Evolutionary conservation across 192 early-diverging fungal species (phyloP).

Genomic region (Geranomyces variabilis): DNA sequence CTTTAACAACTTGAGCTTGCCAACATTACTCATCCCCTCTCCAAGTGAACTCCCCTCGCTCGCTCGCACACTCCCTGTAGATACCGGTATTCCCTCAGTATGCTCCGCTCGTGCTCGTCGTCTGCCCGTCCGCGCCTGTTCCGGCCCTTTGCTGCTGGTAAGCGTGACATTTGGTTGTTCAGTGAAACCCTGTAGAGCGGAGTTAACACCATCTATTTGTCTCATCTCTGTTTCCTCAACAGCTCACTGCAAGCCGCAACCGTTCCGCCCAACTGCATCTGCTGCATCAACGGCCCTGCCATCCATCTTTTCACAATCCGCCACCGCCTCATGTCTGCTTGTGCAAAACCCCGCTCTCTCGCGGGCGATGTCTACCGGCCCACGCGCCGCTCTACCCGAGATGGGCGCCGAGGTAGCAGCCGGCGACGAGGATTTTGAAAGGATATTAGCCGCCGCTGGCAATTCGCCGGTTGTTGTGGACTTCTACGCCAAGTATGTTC

Average conservation of each 20-base stretch:
- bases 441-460: constrained; percentile 59
- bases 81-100: no score
- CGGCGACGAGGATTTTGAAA: constrained; percentile 60
- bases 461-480: constrained; percentile 75
- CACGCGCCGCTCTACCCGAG: not conserved
- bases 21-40: no score
- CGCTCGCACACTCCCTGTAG: no score
- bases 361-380: not conserved
- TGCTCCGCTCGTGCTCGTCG: not conserved
- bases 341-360: not conserved
- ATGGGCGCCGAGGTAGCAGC: constrained; percentile 61
- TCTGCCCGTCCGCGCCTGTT: not conserved
- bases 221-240: not conserved
- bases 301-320: not conserved
- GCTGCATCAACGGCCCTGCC: not conserved
- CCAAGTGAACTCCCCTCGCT: no score
- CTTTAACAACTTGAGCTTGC: no score
- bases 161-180: no score
- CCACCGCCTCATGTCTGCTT: not conserved
- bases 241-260: not conserved
- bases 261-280: not conserved
- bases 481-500: constrained; percentile 72
- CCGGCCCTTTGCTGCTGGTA: constrained; percentile 1
- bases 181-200: not conserved
- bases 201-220: not conserved